Conservation (phyloP, 2,329 filamentous ascomycete genomes). For the Juglanconis sp. region DNA sequence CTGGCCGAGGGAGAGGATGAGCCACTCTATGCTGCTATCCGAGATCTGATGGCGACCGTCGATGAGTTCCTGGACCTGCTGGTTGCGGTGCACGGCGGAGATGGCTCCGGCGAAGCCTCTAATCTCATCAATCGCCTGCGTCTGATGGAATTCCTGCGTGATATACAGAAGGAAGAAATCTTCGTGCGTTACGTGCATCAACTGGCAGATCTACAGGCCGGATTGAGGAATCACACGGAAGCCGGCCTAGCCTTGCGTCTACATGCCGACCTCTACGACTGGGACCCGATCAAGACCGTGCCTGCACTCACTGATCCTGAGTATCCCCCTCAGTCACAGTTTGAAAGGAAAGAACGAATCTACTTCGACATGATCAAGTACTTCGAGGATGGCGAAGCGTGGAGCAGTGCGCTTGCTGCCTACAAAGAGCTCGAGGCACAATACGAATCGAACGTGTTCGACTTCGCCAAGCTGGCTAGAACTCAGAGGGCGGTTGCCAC, state of each 20-base stretch:
- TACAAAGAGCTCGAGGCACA: slow-evolving; percentile 91
- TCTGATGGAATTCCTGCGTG: slow-evolving; percentile 92
- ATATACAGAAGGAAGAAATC: slow-evolving; percentile 96
- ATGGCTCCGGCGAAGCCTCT: slow-evolving; percentile 69
- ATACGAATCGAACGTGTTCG: slow-evolving; percentile 85
- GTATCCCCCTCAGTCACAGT: slow-evolving; percentile 81
- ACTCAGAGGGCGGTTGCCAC: slow-evolving; percentile 87
- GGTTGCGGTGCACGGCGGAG: slow-evolving; percentile 80
- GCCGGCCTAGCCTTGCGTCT: slow-evolving; percentile 85
- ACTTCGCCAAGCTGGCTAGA: slow-evolving; percentile 87
- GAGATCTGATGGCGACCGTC: slow-evolving; percentile 76
- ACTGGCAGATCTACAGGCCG: slow-evolving; percentile 72
- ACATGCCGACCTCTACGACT: slow-evolving; percentile 89
- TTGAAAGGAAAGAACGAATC: slow-evolving; percentile 87
- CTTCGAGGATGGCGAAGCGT: slow-evolving; percentile 91
- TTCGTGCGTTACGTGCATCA: slow-evolving; percentile 96
- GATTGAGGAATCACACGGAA: slow-evolving; percentile 76
- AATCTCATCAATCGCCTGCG: slow-evolving; percentile 84
- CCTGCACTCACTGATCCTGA: slow-evolving; percentile 67
- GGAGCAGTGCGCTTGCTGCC: slow-evolving; percentile 81
- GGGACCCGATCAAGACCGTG: slow-evolving; percentile 71
- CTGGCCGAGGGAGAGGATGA: slow-evolving; percentile 66
- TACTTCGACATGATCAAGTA: slow-evolving; percentile 95
- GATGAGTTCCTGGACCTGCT: slow-evolving; percentile 89
- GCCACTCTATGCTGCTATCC: slow-evolving; percentile 70